A percentile compares a stretch with the other conserved stretches of the same genome.
These are phyloP conservation scores for Pseudogymnoascus destructans DNA, from an alignment of 2,329 filamentous ascomycete genomes.

Conservation along the genomic window DNA sequence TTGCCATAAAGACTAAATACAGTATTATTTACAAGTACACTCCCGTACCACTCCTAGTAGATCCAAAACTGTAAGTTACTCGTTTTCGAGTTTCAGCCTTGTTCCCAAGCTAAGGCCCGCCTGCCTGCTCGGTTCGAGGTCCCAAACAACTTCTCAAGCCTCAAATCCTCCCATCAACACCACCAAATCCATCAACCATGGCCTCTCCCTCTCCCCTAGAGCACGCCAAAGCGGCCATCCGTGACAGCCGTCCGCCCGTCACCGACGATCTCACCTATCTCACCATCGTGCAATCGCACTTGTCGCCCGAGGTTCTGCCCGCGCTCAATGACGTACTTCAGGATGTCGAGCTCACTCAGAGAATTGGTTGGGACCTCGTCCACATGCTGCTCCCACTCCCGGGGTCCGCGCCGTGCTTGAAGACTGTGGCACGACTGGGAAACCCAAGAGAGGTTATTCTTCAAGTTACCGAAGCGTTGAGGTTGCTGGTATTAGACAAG, in stretches of 20 bases:
- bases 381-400: conserved; percentile 58
- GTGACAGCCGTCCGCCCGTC: conserved; percentile 31
- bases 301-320: conserved; percentile 53
- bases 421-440: conserved; percentile 61
- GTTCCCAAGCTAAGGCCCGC: not conserved
- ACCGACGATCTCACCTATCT: conserved; percentile 64
- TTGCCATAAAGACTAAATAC: not conserved
- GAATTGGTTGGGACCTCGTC: conserved; percentile 76
- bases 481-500: conserved; percentile 38
- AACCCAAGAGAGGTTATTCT: conserved; percentile 73
- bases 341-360: conserved; percentile 53
- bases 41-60: not conserved
- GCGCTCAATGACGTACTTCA: conserved; percentile 55
- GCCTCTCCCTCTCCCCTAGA: conserved; percentile 11
- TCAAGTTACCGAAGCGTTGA: conserved; percentile 63
- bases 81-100: not conserved
- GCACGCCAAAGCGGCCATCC: conserved; percentile 22
- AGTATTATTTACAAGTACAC: not conserved
- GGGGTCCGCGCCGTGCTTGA: conserved; percentile 50
- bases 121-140: not conserved
- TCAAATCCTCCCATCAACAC: not conserved
- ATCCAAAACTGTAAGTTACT: conserved; percentile 1
- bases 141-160: not conserved
- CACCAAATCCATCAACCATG: not conserved
- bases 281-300: conserved; percentile 62